phyloP scores from a whole-genome alignment of 306 rosid species.

The barrel medic (Medicago truncatula) region DNA sequence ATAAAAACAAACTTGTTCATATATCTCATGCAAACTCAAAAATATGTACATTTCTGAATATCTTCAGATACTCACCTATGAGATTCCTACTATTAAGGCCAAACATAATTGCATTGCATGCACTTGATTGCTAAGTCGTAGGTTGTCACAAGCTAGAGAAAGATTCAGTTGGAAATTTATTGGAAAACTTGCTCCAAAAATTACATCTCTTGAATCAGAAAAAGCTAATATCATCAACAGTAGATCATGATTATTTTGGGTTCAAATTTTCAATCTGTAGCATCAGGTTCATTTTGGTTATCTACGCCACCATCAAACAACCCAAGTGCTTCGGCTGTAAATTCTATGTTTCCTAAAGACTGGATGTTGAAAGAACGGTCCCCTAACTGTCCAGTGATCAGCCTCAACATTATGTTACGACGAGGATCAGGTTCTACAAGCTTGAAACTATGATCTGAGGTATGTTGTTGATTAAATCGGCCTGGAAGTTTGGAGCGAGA shows the following conservation, averaged over 20 bases:
- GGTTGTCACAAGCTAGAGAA: neutral
- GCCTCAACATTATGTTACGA: constrained; percentile 42
- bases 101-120: neutral
- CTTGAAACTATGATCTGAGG: constrained; percentile 79
- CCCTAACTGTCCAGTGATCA: constrained; percentile 44
- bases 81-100: neutral
- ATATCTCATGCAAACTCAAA: neutral
- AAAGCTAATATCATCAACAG: neutral
- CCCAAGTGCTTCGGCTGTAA: constrained; percentile 33
- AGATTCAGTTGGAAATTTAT: neutral
- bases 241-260: constrained; percentile 23
- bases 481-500: constrained; percentile 81
- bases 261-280: constrained; percentile 36
- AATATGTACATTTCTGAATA: neutral
- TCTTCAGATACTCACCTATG: neutral
- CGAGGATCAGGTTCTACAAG: constrained; percentile 30
- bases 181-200: neutral
- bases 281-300: constrained; percentile 50
- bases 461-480: constrained; percentile 95
- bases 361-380: constrained; percentile 40
- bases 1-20: neutral
- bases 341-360: constrained; percentile 46
- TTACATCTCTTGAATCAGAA: neutral
- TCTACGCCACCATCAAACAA: constrained; percentile 46
- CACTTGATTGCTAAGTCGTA: neutral